A percentile compares a stretch with the other conserved stretches of the same genome.
Conservation (phyloP, 2,329 filamentous ascomycete genomes). For the Coniosporium uncinatum region DNA sequence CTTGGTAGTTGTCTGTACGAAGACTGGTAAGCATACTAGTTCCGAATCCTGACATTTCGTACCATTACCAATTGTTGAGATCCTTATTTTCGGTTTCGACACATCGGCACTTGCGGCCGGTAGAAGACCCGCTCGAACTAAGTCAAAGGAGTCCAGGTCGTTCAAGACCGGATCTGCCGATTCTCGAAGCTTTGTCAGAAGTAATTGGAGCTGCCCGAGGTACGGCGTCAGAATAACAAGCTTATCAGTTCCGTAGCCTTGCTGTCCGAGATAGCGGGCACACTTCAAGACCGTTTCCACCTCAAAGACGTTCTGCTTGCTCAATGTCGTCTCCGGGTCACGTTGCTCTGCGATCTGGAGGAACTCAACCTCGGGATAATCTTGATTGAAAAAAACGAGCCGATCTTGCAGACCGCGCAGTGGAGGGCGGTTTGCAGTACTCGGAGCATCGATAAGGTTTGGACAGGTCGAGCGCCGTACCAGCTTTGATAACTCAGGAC, state of each 20-base stretch:
- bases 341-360: constrained; percentile 37
- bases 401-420: constrained; percentile 53
- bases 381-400: constrained; percentile 64
- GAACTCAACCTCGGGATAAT: constrained; percentile 43
- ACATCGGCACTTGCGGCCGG: constrained; percentile 44
- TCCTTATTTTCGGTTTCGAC: constrained; percentile 45
- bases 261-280: constrained; percentile 63
- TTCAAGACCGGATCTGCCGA: constrained; percentile 62
- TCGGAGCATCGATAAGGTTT: constrained; percentile 47
- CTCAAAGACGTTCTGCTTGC: constrained; percentile 61
- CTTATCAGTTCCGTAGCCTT: constrained; percentile 60
- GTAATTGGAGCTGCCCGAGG: constrained; percentile 57
- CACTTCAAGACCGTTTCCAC: constrained; percentile 58
- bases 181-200: constrained; percentile 45
- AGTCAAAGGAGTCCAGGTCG: constrained; percentile 60
- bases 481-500: constrained; percentile 59
- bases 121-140: constrained; percentile 58
- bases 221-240: constrained; percentile 70
- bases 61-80: constrained; percentile 66
- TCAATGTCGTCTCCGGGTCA: constrained; percentile 43
- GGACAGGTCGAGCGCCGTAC: constrained; percentile 56
- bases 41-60: neutral
- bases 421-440: constrained; percentile 37
- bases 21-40: neutral
- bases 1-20: constrained; percentile 68